phyloP scores from a whole-genome alignment of 2,329 filamentous ascomycete genomes.

The Colletotrichum musicola region DNA sequence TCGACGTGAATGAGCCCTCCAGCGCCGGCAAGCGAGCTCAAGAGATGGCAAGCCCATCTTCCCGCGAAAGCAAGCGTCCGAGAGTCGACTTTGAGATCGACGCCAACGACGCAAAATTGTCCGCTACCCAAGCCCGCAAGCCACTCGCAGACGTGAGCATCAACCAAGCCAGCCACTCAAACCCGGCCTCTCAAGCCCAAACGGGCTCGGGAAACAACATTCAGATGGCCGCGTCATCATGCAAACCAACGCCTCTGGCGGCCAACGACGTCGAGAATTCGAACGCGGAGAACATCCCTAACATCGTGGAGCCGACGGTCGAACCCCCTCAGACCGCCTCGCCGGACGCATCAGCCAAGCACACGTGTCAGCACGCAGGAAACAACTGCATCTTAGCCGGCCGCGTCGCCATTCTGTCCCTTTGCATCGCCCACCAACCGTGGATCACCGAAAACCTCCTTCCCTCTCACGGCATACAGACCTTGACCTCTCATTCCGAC shows the following conservation, averaged over 20 bases:
- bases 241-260: neutral
- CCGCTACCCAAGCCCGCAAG: conserved; percentile 29
- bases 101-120: neutral
- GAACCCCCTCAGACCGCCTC: neutral
- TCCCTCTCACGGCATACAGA: conserved; percentile 55
- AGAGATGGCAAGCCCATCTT: neutral
- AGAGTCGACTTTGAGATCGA: conserved; percentile 11
- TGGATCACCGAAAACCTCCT: conserved; percentile 55
- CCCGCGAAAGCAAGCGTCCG: neutral
- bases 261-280: neutral
- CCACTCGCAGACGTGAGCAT: conserved; percentile 43
- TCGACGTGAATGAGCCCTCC: too few species aligned
- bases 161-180: conserved; percentile 32
- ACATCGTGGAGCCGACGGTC: neutral
- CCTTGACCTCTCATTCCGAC: conserved; percentile 50
- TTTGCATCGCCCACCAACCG: conserved; percentile 53
- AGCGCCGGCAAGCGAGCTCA: conserved; percentile 5
- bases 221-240: neutral
- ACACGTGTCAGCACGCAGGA: conserved; percentile 43
- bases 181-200: conserved; percentile 1
- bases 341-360: neutral
- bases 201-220: neutral
- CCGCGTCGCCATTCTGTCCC: conserved; percentile 56
- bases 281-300: neutral
- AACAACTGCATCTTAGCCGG: conserved; percentile 53